Evolutionary conservation across 2,329 filamentous ascomycete genomes (phyloP), one percentile per base, ranked within the genome.

Genomic region (Clarireedia monteithiana): DNA sequence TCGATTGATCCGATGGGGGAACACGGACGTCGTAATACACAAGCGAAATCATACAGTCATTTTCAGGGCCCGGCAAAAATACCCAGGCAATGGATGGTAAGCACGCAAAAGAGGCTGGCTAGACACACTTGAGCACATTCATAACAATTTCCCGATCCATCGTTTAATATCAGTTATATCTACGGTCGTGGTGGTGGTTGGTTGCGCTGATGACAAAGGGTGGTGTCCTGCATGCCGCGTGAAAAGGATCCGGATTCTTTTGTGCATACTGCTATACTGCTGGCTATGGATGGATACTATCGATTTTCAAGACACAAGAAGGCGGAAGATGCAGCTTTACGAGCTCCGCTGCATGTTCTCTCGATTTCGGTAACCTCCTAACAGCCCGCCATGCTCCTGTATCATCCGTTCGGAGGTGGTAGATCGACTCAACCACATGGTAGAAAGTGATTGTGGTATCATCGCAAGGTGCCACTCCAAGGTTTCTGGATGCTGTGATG

Each of bases 351-450:
- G n/a, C 17, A 12, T 14, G 10, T 12, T 4, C 30, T 34, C 30
- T 34, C 30, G 4, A 9, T 12, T 9, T 34, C 10, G 7, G 17
- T 4, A 44, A 44, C 40, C 40, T 44, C 40, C 40, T 9, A 60
- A 57, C 27, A 48, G 42, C 58, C 60, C 59, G 53, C 59, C 57
- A 60, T 44, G 40, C 62, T 60, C 60, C 58, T 50, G 46, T 39
- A 44, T 38, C 24, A n/a, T 30, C 51, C 44, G 27, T 48, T 27
- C 15, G 7, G 26, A 39, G 27, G 39, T 34, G 20, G 30, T 24
- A 53, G 51, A 53, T 53, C 51, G 51, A 48, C 44, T 17, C 24
- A 17, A 34, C 52, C 24, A 34, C 48, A 30, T 51, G 30, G 40
- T 44, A 44, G 40, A 44, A 44, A 12, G 40, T 7, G 23, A 20